Percentiles rank a stretch among this genome's conserved stretches.
These are phyloP conservation scores for Aspergillus ochraceus DNA, from an alignment of 2,329 filamentous ascomycete genomes.

Conservation along the genomic window DNA sequence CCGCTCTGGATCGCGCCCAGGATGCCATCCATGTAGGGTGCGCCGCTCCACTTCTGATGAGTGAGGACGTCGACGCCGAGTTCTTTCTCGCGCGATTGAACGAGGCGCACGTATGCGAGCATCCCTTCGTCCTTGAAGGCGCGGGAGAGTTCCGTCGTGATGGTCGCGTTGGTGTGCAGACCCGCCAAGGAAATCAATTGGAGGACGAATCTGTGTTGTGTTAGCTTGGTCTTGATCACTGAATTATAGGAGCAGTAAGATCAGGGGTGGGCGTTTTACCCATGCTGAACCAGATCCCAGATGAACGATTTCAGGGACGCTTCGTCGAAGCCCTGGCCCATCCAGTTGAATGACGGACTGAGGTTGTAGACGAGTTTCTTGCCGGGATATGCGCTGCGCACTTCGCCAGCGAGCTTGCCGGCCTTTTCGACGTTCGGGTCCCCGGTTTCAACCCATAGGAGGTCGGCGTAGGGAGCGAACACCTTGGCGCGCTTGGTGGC, in stretches of 20 bases:
- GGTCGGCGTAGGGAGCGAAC: slow-evolving; percentile 88
- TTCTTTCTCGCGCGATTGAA: slow-evolving; percentile 89
- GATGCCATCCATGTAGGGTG: slow-evolving; percentile 81
- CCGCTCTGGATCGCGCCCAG: slow-evolving; percentile 88
- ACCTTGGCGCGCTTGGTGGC: slow-evolving; percentile 91
- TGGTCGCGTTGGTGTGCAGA: slow-evolving; percentile 63
- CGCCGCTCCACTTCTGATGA: slow-evolving; percentile 79
- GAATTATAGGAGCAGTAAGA: too few species aligned
- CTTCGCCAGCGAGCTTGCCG: slow-evolving; percentile 70
- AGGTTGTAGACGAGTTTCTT: slow-evolving; percentile 97
- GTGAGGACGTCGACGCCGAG: slow-evolving; percentile 88
- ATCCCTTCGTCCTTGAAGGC: slow-evolving; percentile 89
- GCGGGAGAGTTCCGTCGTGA: slow-evolving; percentile 72
- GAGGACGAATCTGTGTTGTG: slow-evolving; percentile 53
- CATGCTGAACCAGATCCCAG: slow-evolving; percentile 91
- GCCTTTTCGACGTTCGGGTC: slow-evolving; percentile 81
- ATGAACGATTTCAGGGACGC: slow-evolving; percentile 85
- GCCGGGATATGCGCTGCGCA: slow-evolving; percentile 67
- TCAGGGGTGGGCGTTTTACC: slow-evolving; percentile 52
- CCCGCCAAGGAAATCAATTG: slow-evolving; percentile 66
- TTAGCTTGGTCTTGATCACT: slow-evolving; percentile 15
- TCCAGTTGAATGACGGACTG: slow-evolving; percentile 97
- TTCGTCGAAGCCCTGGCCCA: slow-evolving; percentile 86
- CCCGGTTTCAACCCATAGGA: slow-evolving; percentile 96
- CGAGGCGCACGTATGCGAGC: slow-evolving; percentile 93